Evolutionary conservation across 1,284 basidiomycete genomes (phyloP), one percentile per base, ranked within the genome.

Genomic region (Agroathelia rolfsii): DNA sequence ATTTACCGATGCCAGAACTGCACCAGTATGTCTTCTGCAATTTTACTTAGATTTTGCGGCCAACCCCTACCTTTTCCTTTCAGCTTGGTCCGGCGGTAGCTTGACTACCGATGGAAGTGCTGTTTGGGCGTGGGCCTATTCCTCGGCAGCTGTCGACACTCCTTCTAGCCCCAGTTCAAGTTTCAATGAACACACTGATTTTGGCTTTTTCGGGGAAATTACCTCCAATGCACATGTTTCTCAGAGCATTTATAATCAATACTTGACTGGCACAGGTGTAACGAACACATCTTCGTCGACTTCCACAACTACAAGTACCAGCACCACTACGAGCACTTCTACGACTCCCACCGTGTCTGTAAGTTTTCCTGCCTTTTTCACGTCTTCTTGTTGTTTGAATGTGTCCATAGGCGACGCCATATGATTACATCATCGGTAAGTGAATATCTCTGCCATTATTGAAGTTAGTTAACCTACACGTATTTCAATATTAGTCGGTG

Each of bases 351-450:
- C 64, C 14, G 56, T 45, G 9, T 49, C 58, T 4, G 59, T 61
- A 30, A 46, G 53, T 44, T n/a, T 30, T 5, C 37, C 39, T 34
- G 33, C 24, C 18, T n/a, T n/a, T n/a, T 33, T 30, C 30, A 34
- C 27, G 28, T n/a, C 35, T 16, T 3, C 8, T 24, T 19, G 30
- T 28, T n/a, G n/a, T n/a, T n/a, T 8, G 16, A 6, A 24, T n/a
- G n/a, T n/a, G n/a, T n/a, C n/a, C n/a, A n/a, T 40, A 64, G 56
- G 60, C 61, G 3, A 68, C 62, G 7, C 64, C 70, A 5, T 75
- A 72, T 38, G 73, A 77, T 43, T 76, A 75, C 41, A 72, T 77
- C 43, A 55, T 76, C 34, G 72, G n/a, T n/a, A n/a, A n/a, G n/a
- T n/a, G n/a, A 24, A 8, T 24, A 8, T 8, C n/a, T 24, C n/a